These are phyloP conservation scores for Letharia lupina DNA, from an alignment of 495 filamentous ascomycete species.

Conservation along the genomic window DNA sequence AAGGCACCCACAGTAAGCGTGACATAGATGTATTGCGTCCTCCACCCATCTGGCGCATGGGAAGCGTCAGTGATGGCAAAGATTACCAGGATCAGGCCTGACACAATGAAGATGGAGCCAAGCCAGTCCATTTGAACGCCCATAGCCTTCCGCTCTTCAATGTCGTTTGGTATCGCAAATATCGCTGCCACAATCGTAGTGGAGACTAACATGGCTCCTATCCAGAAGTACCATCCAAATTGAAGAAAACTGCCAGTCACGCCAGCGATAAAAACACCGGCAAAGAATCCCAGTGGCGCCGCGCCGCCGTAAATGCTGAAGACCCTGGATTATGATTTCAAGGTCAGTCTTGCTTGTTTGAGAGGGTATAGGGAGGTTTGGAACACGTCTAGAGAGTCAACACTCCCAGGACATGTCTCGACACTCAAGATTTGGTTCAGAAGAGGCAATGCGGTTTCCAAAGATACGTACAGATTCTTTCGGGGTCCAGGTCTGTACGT, in stretches of 20 bases:
- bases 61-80: conserved; percentile 72
- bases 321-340: conserved; percentile 29
- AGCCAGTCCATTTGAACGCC: conserved; percentile 62
- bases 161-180: conserved; percentile 60
- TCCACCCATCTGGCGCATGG: conserved; percentile 61
- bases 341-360: not conserved
- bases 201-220: conserved; percentile 51
- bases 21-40: conserved; percentile 60
- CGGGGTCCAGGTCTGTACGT: conserved; percentile 75
- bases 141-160: conserved; percentile 37
- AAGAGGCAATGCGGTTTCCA: not conserved
- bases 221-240: conserved; percentile 78
- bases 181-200: conserved; percentile 47
- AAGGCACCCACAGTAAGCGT: conserved; percentile 52
- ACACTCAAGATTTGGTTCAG: not conserved
- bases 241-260: conserved; percentile 51
- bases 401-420: not conserved
- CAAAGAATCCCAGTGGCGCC: conserved; percentile 71
- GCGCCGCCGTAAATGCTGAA: conserved; percentile 75
- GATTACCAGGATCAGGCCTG: conserved; percentile 61
- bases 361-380: not conserved
- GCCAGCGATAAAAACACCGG: conserved; percentile 75
- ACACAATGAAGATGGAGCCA: conserved; percentile 54
- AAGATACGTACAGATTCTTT: conserved; percentile 53
- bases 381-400: not conserved